Conservation (phyloP, 805 yeast species). For the Sporopachydermia quercuum region DNA sequence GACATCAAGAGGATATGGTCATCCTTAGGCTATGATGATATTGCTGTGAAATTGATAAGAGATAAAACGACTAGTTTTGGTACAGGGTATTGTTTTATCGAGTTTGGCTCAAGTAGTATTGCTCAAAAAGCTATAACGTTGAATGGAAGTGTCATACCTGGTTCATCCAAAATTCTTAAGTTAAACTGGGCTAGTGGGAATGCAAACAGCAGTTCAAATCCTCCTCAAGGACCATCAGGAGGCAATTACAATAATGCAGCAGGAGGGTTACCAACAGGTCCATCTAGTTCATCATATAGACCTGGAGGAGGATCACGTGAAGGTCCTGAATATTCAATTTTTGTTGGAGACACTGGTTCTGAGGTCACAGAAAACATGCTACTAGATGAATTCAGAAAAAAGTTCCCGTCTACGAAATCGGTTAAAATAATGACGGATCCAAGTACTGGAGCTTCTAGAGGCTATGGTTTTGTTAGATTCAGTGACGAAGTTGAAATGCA, state of each 20-base stretch:
- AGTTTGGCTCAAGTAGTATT: conserved; percentile 51
- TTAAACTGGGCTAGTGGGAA: conserved; percentile 54
- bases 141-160: conserved; percentile 54
- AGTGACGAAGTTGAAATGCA: conserved; percentile 49
- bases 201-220: not conserved
- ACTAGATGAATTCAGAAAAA: conserved; percentile 48
- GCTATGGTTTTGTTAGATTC: conserved; percentile 85
- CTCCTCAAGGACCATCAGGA: not conserved
- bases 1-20: not conserved
- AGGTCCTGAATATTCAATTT: conserved; percentile 44
- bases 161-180: conserved; percentile 37
- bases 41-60: not conserved
- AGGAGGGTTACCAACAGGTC: conserved; percentile 2
- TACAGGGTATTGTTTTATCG: conserved; percentile 66
- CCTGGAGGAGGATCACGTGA: conserved; percentile 7
- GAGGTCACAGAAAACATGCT: conserved; percentile 56
- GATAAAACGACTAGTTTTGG: not conserved
- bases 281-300: too few species aligned
- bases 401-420: conserved; percentile 59
- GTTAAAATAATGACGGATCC: conserved; percentile 72
- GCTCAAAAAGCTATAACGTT: conserved; percentile 54
- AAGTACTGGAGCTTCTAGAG: conserved; percentile 53
- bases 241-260: conserved; percentile 6
- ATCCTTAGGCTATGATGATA: not conserved
- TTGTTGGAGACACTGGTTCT: conserved; percentile 74